Evolutionary conservation across 352 stramenopile genomes (phyloP).

Genomic region (Phytophthora pseudosyringae): DNA sequence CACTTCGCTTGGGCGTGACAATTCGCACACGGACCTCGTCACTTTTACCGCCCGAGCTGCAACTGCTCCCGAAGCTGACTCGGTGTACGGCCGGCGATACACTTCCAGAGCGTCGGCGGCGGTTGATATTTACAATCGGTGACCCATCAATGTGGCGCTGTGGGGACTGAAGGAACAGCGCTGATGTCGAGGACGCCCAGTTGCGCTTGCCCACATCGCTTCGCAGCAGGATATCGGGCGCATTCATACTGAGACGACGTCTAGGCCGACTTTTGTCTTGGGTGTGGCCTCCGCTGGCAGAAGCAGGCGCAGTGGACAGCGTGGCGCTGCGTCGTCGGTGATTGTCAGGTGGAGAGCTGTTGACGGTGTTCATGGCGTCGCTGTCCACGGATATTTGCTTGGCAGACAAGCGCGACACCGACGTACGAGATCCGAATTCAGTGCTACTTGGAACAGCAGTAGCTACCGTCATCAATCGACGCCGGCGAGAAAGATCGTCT

Average conservation of each 20-base stretch:
- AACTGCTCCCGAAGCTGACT: conserved; percentile 33
- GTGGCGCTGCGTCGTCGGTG: conserved; percentile 35
- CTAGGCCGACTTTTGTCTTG: conserved; percentile 7
- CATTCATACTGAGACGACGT: conserved; percentile 29
- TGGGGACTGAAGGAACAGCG: conserved; percentile 49
- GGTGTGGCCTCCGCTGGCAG: background rate
- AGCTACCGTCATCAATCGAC: conserved; percentile 25
- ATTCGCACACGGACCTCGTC: conserved; percentile 34
- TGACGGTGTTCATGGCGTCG: conserved; percentile 37
- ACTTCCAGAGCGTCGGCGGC: conserved; percentile 18
- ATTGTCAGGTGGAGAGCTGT: conserved; percentile 31
- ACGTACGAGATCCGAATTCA: conserved; percentile 13
- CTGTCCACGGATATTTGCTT: conserved; percentile 33
- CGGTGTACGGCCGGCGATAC: conserved; percentile 24
- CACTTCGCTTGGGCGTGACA: conserved; percentile 26
- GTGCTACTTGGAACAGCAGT: conserved; percentile 12
- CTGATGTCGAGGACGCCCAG: conserved; percentile 51
- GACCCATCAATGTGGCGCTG: conserved; percentile 34
- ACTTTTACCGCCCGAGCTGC: conserved; percentile 28
- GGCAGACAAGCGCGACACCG: conserved; percentile 20
- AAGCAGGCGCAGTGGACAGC: conserved; percentile 2
- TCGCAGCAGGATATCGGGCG: conserved; percentile 50
- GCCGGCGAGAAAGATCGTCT: conserved; percentile 26
- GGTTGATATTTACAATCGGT: conserved; percentile 30
- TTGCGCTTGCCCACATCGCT: conserved; percentile 52